Percentiles rank a stretch among this genome's conserved stretches.
phyloP scores from a whole-genome alignment of 352 stramenopile species.

The Phytophthora gonapodyides region DNA sequence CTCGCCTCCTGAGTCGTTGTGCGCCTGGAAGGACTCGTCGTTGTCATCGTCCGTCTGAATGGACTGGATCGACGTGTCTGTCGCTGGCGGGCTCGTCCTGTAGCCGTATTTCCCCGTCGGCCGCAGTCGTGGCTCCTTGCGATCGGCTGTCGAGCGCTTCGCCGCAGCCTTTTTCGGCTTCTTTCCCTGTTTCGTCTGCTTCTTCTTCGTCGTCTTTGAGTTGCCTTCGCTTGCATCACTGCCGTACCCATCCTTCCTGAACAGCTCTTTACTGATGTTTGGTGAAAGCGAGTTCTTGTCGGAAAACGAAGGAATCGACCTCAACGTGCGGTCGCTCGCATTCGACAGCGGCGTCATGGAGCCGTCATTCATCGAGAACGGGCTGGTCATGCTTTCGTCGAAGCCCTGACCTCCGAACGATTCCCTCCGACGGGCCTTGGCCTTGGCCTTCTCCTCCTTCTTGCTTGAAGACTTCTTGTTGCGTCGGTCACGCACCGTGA shows the following conservation, averaged over 20 bases:
- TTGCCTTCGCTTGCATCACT: conserved; percentile 42
- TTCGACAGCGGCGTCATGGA: conserved; percentile 74
- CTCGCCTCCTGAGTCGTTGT: conserved; percentile 48
- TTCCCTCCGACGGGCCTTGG: conserved; percentile 40
- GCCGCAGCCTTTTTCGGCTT: conserved; percentile 34
- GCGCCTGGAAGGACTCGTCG: conserved; percentile 61
- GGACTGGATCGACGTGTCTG: conserved; percentile 49
- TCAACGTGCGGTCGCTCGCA: conserved; percentile 64
- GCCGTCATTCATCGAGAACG: conserved; percentile 64
- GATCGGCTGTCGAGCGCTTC: conserved; percentile 22
- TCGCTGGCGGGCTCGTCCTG: conserved; percentile 45
- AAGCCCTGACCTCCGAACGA: conserved; percentile 52
- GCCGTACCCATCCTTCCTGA: conserved; percentile 38
- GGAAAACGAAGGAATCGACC: conserved; percentile 59
- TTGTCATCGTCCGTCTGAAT: conserved; percentile 58
- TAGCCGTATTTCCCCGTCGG: conserved; percentile 54
- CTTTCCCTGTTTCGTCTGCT: conserved; percentile 34
- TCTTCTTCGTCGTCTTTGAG: conserved; percentile 26
- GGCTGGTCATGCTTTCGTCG: conserved; percentile 47
- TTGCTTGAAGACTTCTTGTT: conserved; percentile 27
- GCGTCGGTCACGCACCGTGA: conserved; percentile 31
- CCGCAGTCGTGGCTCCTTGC: conserved; percentile 36
- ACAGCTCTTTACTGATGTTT: conserved; percentile 61
- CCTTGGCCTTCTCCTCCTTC: conserved; percentile 25
- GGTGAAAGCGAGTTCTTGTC: conserved; percentile 55